Conservation (phyloP, 2,329 filamentous ascomycete genomes). For the Fusarium newnesense region DNA sequence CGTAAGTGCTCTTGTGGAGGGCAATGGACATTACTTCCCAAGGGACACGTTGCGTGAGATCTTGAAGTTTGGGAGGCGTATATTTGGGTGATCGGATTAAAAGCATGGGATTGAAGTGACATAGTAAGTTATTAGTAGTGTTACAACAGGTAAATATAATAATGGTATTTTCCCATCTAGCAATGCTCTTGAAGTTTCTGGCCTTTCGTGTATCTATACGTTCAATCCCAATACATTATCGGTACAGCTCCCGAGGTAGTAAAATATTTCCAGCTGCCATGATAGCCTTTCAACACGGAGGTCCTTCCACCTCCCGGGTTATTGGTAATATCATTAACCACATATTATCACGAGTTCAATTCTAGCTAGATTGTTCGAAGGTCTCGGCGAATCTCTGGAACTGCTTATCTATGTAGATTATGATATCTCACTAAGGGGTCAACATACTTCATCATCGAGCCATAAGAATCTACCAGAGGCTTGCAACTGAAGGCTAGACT, state of each 20-base stretch:
- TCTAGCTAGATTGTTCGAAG: not conserved
- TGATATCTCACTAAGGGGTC: slow-evolving; percentile 6
- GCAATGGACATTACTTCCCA: slow-evolving; percentile 59
- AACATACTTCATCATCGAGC: not conserved
- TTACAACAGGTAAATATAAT: not conserved
- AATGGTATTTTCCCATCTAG: not conserved
- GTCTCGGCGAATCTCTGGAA: slow-evolving; percentile 9
- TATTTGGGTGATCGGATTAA: not conserved
- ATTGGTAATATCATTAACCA: not conserved
- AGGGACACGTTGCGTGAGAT: slow-evolving; percentile 40
- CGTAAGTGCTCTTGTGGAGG: slow-evolving; percentile 66
- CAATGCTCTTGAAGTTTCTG: not conserved
- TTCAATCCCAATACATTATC: not conserved
- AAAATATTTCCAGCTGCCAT: not conserved
- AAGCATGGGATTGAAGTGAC: not conserved
- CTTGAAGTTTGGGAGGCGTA: not conserved
- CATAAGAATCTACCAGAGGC: not conserved
- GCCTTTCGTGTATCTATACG: not conserved
- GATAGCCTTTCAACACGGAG: not conserved
- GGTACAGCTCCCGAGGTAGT: not conserved
- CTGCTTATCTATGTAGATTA: not conserved
- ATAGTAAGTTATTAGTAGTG: not conserved
- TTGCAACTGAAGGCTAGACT: not conserved
- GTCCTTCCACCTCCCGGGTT: not conserved
- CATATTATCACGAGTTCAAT: not conserved